phyloP scores from a whole-genome alignment of 352 stramenopile genomes.

The Globisporangium splendens region DNA sequence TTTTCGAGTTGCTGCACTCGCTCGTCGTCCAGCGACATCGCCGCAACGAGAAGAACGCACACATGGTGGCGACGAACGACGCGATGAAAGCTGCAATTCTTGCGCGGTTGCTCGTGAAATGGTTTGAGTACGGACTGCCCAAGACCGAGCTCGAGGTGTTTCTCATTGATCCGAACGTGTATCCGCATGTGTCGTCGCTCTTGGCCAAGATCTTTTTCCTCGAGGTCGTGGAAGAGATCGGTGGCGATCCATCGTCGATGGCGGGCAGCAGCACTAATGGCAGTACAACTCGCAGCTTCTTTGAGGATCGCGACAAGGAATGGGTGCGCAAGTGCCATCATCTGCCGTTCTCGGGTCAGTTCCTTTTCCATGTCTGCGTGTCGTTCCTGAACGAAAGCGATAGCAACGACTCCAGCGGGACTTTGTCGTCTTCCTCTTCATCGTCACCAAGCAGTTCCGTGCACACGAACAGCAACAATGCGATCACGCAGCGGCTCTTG shows the following conservation, averaged over 20 bases:
- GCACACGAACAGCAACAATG: neutral
- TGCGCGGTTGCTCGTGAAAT: slow-evolving; percentile 77
- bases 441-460: neutral
- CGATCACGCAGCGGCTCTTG: slow-evolving; percentile 34
- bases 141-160: slow-evolving; percentile 58
- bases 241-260: slow-evolving; percentile 4
- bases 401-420: slow-evolving; percentile 3
- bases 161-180: slow-evolving; percentile 58
- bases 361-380: slow-evolving; percentile 73
- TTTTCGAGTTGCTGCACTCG: slow-evolving; percentile 56
- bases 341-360: slow-evolving; percentile 74
- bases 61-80: slow-evolving; percentile 20
- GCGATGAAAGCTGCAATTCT: slow-evolving; percentile 65
- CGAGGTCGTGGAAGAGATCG: slow-evolving; percentile 55
- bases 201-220: slow-evolving; percentile 77
- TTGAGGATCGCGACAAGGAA: slow-evolving; percentile 74
- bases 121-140: slow-evolving; percentile 72
- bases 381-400: slow-evolving; percentile 45
- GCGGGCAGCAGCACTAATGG: neutral
- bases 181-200: slow-evolving; percentile 51
- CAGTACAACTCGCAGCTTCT: slow-evolving; percentile 11
- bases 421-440: neutral
- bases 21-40: slow-evolving; percentile 54
- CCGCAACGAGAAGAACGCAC: slow-evolving; percentile 15
- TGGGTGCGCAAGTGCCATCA: slow-evolving; percentile 75